Percentiles rank a stretch among this genome's conserved stretches.
Evolutionary conservation across 2,329 filamentous ascomycete genomes (phyloP).

Genomic region (Hymenoscyphus infarciens): DNA sequence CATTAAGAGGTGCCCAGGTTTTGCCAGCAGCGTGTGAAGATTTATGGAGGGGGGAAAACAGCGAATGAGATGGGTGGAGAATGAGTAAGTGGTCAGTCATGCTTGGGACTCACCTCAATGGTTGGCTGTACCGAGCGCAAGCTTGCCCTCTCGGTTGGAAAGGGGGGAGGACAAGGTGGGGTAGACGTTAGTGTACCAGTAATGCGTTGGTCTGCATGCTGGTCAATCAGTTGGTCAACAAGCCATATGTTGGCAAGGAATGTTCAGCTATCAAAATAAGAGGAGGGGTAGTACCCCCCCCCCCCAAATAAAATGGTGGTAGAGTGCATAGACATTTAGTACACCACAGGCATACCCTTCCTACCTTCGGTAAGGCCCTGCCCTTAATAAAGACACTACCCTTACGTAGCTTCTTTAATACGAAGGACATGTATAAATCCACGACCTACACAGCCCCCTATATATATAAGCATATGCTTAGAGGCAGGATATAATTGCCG

Average conservation of each 20-base stretch:
- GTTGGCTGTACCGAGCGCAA: neutral
- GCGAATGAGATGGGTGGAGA: neutral
- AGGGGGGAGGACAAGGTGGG: conserved; percentile 5
- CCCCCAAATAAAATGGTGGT: too few relatives aligned
- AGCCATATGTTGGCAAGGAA: neutral
- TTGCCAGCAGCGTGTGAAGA: neutral
- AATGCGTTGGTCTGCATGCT: conserved; percentile 1
- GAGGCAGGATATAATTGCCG: too few relatives aligned
- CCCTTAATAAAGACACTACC: too few relatives aligned
- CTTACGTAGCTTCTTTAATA: too few relatives aligned
- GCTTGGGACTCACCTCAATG: neutral
- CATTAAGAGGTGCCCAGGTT: conserved; percentile 7
- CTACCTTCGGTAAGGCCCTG: too few relatives aligned
- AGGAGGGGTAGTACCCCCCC: neutral
- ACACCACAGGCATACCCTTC: too few relatives aligned
- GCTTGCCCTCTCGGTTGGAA: neutral
- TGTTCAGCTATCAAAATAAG: neutral
- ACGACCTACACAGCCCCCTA: too few relatives aligned
- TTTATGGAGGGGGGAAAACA: neutral
- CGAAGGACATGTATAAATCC: too few relatives aligned
- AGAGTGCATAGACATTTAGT: too few relatives aligned
- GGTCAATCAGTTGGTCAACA: neutral
- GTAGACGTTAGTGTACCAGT: neutral
- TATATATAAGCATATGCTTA: too few relatives aligned
- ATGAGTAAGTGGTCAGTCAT: conserved; percentile 2